phyloP scores from a whole-genome alignment of 2,329 filamentous ascomycete species.

The Phyllosticta capitalensis region DNA sequence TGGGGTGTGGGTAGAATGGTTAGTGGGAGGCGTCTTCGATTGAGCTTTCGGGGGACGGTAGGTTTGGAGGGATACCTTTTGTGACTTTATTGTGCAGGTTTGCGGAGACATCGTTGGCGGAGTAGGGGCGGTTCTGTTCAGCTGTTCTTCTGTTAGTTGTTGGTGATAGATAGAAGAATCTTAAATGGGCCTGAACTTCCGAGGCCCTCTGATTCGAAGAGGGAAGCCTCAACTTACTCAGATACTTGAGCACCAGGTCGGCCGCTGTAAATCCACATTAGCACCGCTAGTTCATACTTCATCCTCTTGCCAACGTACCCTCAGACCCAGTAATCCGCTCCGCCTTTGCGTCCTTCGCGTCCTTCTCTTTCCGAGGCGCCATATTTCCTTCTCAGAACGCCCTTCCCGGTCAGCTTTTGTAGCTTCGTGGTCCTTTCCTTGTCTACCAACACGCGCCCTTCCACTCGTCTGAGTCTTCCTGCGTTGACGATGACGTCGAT shows the following conservation, averaged over 20 bases:
- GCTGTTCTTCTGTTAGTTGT: not conserved
- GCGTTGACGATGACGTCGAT: not conserved
- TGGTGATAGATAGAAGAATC: not conserved
- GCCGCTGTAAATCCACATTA: constrained; percentile 14
- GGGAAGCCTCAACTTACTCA: constrained; percentile 39
- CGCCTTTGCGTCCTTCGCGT: constrained; percentile 26
- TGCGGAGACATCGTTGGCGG: constrained; percentile 48
- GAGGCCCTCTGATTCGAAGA: constrained; percentile 36
- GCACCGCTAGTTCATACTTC: too few relatives aligned
- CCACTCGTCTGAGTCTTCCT: not conserved
- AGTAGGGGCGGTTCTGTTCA: constrained; percentile 42
- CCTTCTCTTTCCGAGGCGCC: constrained; percentile 29
- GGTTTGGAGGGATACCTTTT: constrained; percentile 34
- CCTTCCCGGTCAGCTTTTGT: not conserved
- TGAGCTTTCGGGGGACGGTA: not conserved
- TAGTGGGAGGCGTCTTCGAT: not conserved
- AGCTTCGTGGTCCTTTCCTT: not conserved
- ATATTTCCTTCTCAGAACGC: constrained; percentile 13
- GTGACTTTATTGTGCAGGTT: constrained; percentile 54
- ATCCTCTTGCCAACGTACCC: not conserved
- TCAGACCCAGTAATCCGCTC: constrained; percentile 11
- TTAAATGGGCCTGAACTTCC: constrained; percentile 34
- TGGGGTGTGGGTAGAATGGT: constrained; percentile 17
- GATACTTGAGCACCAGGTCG: constrained; percentile 40
- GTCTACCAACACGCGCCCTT: not conserved